Conservation (phyloP, 331 rosid genomes). For the Stylosanthes scabra region DNA sequence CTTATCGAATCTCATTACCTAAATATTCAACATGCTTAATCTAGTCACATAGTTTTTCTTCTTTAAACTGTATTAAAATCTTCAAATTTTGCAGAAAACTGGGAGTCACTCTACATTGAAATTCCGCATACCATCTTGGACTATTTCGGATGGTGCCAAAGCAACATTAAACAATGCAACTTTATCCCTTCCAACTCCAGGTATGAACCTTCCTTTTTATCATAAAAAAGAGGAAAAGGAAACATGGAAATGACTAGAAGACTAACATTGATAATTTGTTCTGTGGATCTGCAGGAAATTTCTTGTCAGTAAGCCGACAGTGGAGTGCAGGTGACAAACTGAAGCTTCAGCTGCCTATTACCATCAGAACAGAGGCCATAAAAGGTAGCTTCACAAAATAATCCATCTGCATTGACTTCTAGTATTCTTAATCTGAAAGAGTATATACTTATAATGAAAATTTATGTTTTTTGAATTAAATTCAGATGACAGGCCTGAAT, state of each 20-base stretch:
- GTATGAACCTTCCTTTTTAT: slow-evolving; percentile 36
- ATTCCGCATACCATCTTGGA: slow-evolving; percentile 85
- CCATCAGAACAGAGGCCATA: slow-evolving; percentile 66
- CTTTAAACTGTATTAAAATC: neutral
- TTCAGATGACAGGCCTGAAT: slow-evolving; percentile 82
- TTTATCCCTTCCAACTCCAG: slow-evolving; percentile 60
- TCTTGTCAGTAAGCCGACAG: slow-evolving; percentile 49
- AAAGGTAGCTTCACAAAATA: slow-evolving; percentile 54
- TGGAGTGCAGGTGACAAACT: slow-evolving; percentile 70
- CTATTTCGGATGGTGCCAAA: slow-evolving; percentile 50
- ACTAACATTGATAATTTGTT: slow-evolving; percentile 12
- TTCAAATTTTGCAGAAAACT: slow-evolving; percentile 45
- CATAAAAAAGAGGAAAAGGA: neutral
- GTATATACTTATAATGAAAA: slow-evolving; percentile 7
- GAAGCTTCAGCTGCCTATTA: slow-evolving; percentile 68
- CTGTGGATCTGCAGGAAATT: slow-evolving; percentile 56
- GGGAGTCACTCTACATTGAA: slow-evolving; percentile 58
- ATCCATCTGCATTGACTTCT: neutral
- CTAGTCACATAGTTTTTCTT: neutral
- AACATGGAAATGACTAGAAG: neutral
- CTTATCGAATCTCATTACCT: slow-evolving; percentile 21
- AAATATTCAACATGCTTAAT: slow-evolving; percentile 5
- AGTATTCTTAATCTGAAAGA: neutral
- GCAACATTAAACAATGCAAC: slow-evolving; percentile 52
- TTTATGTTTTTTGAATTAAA: too few relatives aligned